Percentiles rank a stretch among this genome's conserved stretches.
Evolutionary conservation across 805 yeast genomes (phyloP).

Genomic region (Nakazawaea anatomiae): DNA sequence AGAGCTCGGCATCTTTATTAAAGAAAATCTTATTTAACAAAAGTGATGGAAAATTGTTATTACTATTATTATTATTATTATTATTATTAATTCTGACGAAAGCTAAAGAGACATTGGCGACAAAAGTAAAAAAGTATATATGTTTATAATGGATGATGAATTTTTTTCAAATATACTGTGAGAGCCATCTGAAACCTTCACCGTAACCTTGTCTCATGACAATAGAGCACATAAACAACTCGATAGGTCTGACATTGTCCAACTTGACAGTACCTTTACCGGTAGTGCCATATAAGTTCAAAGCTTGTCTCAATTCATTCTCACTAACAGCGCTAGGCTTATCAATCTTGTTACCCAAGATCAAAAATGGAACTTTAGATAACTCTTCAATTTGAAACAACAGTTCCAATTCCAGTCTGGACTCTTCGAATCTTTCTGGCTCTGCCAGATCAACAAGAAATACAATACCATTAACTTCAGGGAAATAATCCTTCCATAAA

Average conservation of each 20-base stretch:
- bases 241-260: slow-evolving; percentile 83
- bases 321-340: slow-evolving; percentile 92
- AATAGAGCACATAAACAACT: slow-evolving; percentile 95
- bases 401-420: slow-evolving; percentile 91
- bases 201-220: slow-evolving; percentile 99
- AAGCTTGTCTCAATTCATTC: slow-evolving; percentile 84
- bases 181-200: slow-evolving; percentile 97
- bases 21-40: not conserved
- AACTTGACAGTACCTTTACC: slow-evolving; percentile 76
- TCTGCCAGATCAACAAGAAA: slow-evolving; percentile 97
- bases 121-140: not conserved
- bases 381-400: slow-evolving; percentile 91
- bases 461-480: slow-evolving; percentile 97
- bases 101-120: slow-evolving; percentile 6
- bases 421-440: slow-evolving; percentile 90
- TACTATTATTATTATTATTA: not conserved
- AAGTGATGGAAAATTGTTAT: not conserved
- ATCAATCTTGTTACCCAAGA: slow-evolving; percentile 96
- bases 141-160: not conserved
- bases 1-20: not conserved
- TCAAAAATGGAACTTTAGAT: slow-evolving; percentile 80
- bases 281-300: slow-evolving; percentile 84
- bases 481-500: slow-evolving; percentile 98
- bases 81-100: not conserved
- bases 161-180: slow-evolving; percentile 74